Evolutionary conservation across 139 green algal genomes (phyloP).

Genomic region (Penium margaritaceum): DNA sequence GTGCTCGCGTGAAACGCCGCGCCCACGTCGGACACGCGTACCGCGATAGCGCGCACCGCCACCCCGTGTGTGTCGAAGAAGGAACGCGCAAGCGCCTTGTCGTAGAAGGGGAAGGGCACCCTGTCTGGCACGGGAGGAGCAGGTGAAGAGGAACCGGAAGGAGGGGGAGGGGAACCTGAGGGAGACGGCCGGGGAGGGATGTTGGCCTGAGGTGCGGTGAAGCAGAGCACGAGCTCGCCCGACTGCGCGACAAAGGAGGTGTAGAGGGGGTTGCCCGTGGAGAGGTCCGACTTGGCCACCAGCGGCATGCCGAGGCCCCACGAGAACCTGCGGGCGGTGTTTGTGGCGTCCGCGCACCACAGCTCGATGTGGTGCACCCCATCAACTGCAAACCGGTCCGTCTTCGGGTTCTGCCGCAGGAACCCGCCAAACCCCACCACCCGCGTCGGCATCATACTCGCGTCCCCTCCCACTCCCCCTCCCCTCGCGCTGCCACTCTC

Average conservation of each 20-base stretch:
- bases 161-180: no score
- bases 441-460: not conserved
- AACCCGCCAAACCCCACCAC: not conserved
- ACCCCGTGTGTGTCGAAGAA: conserved; percentile 80
- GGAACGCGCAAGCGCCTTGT: conserved; percentile 7
- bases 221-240: conserved; percentile 77
- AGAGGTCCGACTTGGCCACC: conserved; percentile 77
- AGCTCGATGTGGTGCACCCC: conserved; percentile 93
- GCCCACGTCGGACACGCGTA: conserved; percentile 72
- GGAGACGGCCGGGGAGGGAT: not conserved
- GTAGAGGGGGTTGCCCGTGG: conserved; percentile 72
- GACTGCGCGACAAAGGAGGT: conserved; percentile 72
- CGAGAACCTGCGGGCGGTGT: conserved; percentile 69
- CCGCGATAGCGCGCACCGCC: conserved; percentile 73
- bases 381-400: conserved; percentile 67
- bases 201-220: conserved; percentile 70
- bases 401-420: conserved; percentile 16
- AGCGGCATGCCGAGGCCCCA: conserved; percentile 80
- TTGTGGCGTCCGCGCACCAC: conserved; percentile 81
- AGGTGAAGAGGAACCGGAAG: no score
- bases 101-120: conserved; percentile 1
- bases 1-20: conserved; percentile 62
- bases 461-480: not conserved
- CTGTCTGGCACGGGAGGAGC: not conserved
- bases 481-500: not conserved